A percentile compares a stretch with the other conserved stretches of the same genome.
phyloP scores from a whole-genome alignment of 2,329 filamentous ascomycete species.

The Colletotrichum sp. region DNA sequence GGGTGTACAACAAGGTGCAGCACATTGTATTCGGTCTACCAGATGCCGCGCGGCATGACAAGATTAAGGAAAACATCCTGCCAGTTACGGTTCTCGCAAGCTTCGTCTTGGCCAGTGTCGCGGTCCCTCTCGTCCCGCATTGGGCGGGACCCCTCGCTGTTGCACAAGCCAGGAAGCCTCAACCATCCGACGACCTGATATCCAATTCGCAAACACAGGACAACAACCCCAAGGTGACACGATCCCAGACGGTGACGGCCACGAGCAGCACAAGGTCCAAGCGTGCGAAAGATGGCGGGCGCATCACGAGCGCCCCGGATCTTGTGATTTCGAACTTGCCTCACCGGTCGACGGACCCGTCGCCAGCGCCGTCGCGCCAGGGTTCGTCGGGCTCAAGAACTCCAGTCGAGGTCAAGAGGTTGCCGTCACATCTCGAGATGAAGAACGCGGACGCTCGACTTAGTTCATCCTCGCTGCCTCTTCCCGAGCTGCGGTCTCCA shows the following conservation, averaged over 20 bases:
- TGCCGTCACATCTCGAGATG: slow-evolving; percentile 54
- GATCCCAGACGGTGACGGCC: slow-evolving; percentile 70
- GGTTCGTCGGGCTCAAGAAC: slow-evolving; percentile 28
- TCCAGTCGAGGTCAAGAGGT: slow-evolving; percentile 41
- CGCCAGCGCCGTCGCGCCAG: background rate
- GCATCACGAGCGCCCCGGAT: slow-evolving; percentile 50
- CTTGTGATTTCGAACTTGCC: slow-evolving; percentile 26
- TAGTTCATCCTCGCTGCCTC: slow-evolving; percentile 70
- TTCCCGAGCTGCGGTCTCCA: slow-evolving; percentile 65
- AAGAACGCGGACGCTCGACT: slow-evolving; percentile 62
- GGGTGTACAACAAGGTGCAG: slow-evolving; percentile 88
- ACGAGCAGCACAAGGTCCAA: slow-evolving; percentile 56
- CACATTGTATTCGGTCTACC: slow-evolving; percentile 83
- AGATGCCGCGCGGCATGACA: slow-evolving; percentile 71
- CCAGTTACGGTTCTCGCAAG: slow-evolving; percentile 83
- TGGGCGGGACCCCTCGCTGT: slow-evolving; percentile 83
- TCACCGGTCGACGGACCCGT: slow-evolving; percentile 4
- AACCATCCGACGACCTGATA: slow-evolving; percentile 64
- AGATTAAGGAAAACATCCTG: slow-evolving; percentile 81
- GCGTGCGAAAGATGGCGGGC: slow-evolving; percentile 49
- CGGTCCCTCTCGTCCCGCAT: slow-evolving; percentile 74
- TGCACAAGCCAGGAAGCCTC: slow-evolving; percentile 79
- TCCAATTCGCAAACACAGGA: slow-evolving; percentile 50
- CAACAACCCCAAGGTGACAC: slow-evolving; percentile 54
- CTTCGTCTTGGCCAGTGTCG: slow-evolving; percentile 78